phyloP scores from a whole-genome alignment of 192 early-diverging fungal species.

The Pilobolus umbonatus region DNA sequence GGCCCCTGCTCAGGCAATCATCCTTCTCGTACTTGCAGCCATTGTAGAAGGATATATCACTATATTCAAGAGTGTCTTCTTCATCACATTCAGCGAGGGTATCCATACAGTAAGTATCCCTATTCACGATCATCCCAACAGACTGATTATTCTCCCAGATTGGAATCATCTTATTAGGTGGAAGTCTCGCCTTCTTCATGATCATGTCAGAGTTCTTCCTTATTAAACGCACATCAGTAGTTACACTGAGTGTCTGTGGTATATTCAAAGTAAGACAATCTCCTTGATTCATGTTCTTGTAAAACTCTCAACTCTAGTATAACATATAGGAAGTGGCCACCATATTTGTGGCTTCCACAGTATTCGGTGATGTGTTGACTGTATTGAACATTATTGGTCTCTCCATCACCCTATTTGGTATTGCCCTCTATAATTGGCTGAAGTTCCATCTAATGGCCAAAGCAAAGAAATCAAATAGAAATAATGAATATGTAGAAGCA shows the following conservation, averaged over 20 bases:
- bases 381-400: constrained; percentile 71
- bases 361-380: constrained; percentile 84
- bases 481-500: neutral
- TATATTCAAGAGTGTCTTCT: constrained; percentile 50
- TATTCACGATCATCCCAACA: neutral
- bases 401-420: constrained; percentile 76
- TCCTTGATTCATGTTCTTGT: too few relatives aligned
- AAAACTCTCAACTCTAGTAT: too few relatives aligned
- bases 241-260: constrained; percentile 87
- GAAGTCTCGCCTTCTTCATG: constrained; percentile 83
- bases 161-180: constrained; percentile 66
- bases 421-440: constrained; percentile 69
- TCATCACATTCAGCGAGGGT: constrained; percentile 30
- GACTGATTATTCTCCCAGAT: constrained; percentile 7
- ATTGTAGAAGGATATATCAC: constrained; percentile 57
- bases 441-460: constrained; percentile 46
- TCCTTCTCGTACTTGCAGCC: constrained; percentile 59
- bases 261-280: constrained; percentile 59
- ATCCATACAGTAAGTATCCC: constrained; percentile 35
- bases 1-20: constrained; percentile 70
- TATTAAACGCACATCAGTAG: constrained; percentile 77
- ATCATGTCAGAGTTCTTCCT: constrained; percentile 81
- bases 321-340: constrained; percentile 83
- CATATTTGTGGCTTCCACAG: constrained; percentile 60
- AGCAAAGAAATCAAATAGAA: constrained; percentile 2